These are phyloP conservation scores for Agrocybe pediades DNA, from an alignment of 768 basidiomycete species.

Conservation along the genomic window DNA sequence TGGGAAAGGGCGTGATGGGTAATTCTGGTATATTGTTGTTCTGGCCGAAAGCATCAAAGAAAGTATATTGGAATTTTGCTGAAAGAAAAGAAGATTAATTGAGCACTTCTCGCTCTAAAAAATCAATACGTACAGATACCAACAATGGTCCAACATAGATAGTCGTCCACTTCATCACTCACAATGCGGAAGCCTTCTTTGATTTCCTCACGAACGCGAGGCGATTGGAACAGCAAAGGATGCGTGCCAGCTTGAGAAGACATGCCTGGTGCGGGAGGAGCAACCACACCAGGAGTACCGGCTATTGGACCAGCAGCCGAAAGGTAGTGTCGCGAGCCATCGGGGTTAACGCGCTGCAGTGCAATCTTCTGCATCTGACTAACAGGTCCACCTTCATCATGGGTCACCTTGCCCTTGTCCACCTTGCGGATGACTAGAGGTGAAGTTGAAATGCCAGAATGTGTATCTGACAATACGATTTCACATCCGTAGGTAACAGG, in stretches of 20 bases:
- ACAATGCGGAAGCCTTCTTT: conserved; percentile 76
- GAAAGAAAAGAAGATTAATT: conserved; percentile 8
- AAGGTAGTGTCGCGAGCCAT: conserved; percentile 84
- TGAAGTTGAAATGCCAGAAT: conserved; percentile 83
- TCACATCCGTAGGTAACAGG: conserved; percentile 92
- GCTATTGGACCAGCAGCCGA: conserved; percentile 87
- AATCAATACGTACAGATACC: conserved; percentile 75
- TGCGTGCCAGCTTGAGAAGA: conserved; percentile 80
- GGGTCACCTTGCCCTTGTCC: conserved; percentile 84
- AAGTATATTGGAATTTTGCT: conserved; percentile 95
- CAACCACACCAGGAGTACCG: conserved; percentile 68
- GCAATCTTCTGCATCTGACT: conserved; percentile 98
- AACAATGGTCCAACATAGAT: conserved; percentile 94
- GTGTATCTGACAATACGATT: conserved; percentile 81
- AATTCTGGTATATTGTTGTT: conserved; percentile 74
- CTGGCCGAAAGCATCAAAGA: conserved; percentile 87
- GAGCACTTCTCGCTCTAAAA: conserved; percentile 4
- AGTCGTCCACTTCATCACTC: conserved; percentile 92
- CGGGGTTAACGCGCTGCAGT: conserved; percentile 78
- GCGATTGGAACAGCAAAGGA: conserved; percentile 76
- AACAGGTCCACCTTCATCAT: conserved; percentile 89
- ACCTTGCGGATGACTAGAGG: conserved; percentile 90
- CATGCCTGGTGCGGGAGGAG: conserved; percentile 74
- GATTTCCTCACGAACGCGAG: conserved; percentile 79
- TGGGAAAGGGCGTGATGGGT: conserved; percentile 90